Base-by-base conservation (phyloP, 768 basidiomycete genomes). In the Heimioporus sp. region DNA sequence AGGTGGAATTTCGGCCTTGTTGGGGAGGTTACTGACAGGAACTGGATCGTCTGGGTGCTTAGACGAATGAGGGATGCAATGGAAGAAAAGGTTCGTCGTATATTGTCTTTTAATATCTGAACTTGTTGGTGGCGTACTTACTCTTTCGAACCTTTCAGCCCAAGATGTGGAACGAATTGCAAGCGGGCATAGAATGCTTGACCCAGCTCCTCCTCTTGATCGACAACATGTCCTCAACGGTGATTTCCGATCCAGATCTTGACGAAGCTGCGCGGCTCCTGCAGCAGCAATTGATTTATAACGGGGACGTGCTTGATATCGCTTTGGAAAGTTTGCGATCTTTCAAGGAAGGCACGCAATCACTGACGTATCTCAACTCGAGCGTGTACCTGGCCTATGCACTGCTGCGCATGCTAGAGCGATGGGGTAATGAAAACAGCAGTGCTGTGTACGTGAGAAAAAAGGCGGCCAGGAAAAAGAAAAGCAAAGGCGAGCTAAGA, bases 151-250 rank as follows among this genome's bases (percentile, higher is more conserved):
- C 40, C 46, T 42, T 50, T 42, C 60, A 97, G 92, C 96, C 96
- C 30, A 94, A 94, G 64, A 75, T 83, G 53, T 98, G 94, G 93
- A 90, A 84, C 24, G 95, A 97, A 65, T 76, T 98, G 24, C 93
- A 98, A 69, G 91, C 93, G 31, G 92, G 93, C 31, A 83, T 97
- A 63, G 91, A 96, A 63, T 96, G 92, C 67, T 81, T 98, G 58
- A 94, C 92, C 17, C 94, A 97, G 62, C 77, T 98, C 49, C 79
- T 98, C 30, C 80, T 92, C 42, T 81, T 96, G 62, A 86, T 98
- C 64, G 94, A 98, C 61, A 72, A 72, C 43, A 93, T 99, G 86
- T 79, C 85, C 31, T 74, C 77, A 42, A 73, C 79, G 46, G 60
- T 61, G 36, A 69, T 69, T 43, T 70, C 68, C 65, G 68, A 71